These are phyloP conservation scores for Rhynchospora pubera DNA, from an alignment of 176 grass and related monocot genomes.

Conservation along the genomic window DNA sequence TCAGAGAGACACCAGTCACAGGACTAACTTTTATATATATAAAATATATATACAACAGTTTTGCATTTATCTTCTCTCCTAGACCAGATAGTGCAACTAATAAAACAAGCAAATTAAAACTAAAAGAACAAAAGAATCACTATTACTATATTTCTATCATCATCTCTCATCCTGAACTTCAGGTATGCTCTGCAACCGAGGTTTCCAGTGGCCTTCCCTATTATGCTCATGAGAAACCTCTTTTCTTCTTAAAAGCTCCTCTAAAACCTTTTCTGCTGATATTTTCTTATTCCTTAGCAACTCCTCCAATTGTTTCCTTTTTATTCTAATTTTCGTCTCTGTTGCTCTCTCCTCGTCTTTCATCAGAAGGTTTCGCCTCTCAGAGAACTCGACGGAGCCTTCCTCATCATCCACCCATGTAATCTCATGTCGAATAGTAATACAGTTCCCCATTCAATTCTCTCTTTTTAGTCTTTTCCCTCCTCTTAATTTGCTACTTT, in stretches of 20 bases:
- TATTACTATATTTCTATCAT: neutral
- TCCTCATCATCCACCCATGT: slow-evolving; percentile 41
- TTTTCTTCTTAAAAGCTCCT: slow-evolving; percentile 45
- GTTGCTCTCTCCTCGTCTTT: neutral
- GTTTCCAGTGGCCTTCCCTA: slow-evolving; percentile 38
- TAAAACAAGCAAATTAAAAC: neutral
- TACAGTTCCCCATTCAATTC: slow-evolving; percentile 48
- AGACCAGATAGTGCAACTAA: neutral
- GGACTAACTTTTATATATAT: neutral
- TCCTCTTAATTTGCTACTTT: neutral
- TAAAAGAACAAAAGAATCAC: neutral
- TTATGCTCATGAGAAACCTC: slow-evolving; percentile 31
- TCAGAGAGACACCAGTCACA: neutral
- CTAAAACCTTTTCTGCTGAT: slow-evolving; percentile 30
- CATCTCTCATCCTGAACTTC: slow-evolving; percentile 32
- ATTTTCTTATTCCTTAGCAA: slow-evolving; percentile 37
- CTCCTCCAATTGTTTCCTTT: slow-evolving; percentile 48
- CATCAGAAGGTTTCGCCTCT: neutral
- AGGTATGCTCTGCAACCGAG: slow-evolving; percentile 51
- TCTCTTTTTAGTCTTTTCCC: neutral
- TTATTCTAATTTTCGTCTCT: slow-evolving; percentile 65
- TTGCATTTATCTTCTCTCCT: neutral
- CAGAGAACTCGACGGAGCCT: slow-evolving; percentile 29
- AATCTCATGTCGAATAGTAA: slow-evolving; percentile 24
- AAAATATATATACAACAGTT: neutral